Percentiles rank a stretch among this genome's conserved stretches.
Conservation (phyloP, 305 asterid species). For the Stenogyne calaminthoides region DNA sequence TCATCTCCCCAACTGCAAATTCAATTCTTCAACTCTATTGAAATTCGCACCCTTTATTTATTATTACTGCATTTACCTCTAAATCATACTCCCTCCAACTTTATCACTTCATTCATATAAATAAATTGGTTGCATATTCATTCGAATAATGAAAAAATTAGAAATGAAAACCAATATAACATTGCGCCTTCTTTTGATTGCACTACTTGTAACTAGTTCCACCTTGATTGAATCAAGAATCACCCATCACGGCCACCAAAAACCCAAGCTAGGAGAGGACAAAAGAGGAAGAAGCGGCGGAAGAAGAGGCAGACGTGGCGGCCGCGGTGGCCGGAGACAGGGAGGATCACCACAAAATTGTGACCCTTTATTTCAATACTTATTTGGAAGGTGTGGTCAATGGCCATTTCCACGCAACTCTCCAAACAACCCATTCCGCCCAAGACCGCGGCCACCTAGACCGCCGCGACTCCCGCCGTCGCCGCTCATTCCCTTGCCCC, state of each 20-base stretch:
- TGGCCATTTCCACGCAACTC: conserved; percentile 68
- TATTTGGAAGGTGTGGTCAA: conserved; percentile 67
- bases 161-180: conserved; percentile 23
- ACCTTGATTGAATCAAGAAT: conserved; percentile 38
- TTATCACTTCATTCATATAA: background rate
- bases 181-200: conserved; percentile 23
- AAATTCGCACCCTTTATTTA: conserved; percentile 32
- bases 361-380: conserved; percentile 59
- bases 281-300: conserved; percentile 33
- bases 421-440: conserved; percentile 57
- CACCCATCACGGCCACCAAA: conserved; percentile 7
- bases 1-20: conserved; percentile 28
- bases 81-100: background rate
- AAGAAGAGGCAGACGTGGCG: background rate
- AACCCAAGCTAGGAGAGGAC: conserved; percentile 22
- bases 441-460: conserved; percentile 31
- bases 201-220: conserved; percentile 41
- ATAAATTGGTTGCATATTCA: background rate
- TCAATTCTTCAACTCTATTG: conserved; percentile 21
- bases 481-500: conserved; percentile 17
- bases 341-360: conserved; percentile 47
- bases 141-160: background rate
- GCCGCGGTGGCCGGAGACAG: background rate
- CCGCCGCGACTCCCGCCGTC: background rate
- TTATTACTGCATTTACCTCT: background rate